Percentiles rank a stretch among this genome's conserved stretches.
Conservation (phyloP, 2,329 filamentous ascomycete species). For the Penicillium sp. region DNA sequence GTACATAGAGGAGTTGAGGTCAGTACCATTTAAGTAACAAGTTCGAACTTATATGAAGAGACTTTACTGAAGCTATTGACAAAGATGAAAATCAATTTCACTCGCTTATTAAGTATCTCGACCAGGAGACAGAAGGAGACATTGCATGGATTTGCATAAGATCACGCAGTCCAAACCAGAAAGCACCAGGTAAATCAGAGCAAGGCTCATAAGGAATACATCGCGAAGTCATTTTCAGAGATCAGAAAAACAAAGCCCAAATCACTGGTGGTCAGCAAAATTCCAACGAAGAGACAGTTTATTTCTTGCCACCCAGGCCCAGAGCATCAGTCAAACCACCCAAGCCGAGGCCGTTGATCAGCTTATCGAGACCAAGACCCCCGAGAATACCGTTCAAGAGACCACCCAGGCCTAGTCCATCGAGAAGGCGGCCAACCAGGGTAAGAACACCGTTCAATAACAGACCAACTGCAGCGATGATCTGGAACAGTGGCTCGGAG, state of each 20-base stretch:
- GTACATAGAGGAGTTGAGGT: neutral
- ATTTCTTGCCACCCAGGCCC: slow-evolving; percentile 54
- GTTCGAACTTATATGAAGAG: neutral
- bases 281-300: slow-evolving; percentile 16
- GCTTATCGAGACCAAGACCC: slow-evolving; percentile 65
- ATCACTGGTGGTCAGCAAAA: neutral
- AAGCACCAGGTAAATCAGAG: neutral
- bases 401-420: slow-evolving; percentile 79
- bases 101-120: slow-evolving; percentile 1
- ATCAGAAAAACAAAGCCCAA: neutral
- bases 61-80: neutral
- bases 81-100: neutral
- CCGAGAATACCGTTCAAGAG: slow-evolving; percentile 76
- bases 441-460: slow-evolving; percentile 80
- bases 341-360: slow-evolving; percentile 56
- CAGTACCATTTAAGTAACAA: neutral
- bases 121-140: neutral
- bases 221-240: neutral
- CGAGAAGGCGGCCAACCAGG: slow-evolving; percentile 77
- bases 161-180: neutral
- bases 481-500: slow-evolving; percentile 83
- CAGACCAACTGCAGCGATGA: slow-evolving; percentile 83
- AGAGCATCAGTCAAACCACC: slow-evolving; percentile 46
- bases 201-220: neutral
- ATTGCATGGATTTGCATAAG: neutral